Conservation (phyloP, 1,284 basidiomycete species). For the Flammula alnicola region DNA sequence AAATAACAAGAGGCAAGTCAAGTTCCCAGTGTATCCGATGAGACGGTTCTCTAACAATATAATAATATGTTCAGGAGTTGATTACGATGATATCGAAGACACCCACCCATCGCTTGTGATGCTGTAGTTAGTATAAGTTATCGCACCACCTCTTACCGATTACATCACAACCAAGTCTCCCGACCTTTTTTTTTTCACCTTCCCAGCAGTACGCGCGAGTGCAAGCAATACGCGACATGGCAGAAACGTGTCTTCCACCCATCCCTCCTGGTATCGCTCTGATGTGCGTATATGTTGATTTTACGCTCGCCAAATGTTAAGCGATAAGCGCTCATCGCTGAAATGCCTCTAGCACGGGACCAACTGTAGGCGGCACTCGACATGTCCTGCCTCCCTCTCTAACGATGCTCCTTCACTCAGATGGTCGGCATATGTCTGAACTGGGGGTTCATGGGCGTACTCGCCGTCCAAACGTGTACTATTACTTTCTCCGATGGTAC, state of each 20-base stretch:
- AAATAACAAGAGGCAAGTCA: no score
- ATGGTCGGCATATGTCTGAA: slow-evolving; percentile 14
- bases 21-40: no score
- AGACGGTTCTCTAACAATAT: no score
- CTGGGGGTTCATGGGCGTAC: slow-evolving; percentile 12
- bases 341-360: background rate
- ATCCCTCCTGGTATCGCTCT: slow-evolving; percentile 10
- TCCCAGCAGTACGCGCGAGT: background rate
- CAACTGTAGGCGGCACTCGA: background rate
- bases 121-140: no score
- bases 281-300: background rate
- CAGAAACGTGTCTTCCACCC: slow-evolving; percentile 1
- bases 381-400: background rate
- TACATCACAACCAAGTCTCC: no score
- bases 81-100: no score
- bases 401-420: background rate
- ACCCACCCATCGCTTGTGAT: no score
- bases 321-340: background rate
- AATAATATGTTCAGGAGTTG: no score
- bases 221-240: background rate
- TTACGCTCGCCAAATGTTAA: background rate
- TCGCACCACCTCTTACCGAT: no score
- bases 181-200: background rate
- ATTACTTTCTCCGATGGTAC: background rate
- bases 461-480: slow-evolving; percentile 7